Conservation (phyloP, 805 yeast species). For the Metschnikowia noctiluminum region DNA sequence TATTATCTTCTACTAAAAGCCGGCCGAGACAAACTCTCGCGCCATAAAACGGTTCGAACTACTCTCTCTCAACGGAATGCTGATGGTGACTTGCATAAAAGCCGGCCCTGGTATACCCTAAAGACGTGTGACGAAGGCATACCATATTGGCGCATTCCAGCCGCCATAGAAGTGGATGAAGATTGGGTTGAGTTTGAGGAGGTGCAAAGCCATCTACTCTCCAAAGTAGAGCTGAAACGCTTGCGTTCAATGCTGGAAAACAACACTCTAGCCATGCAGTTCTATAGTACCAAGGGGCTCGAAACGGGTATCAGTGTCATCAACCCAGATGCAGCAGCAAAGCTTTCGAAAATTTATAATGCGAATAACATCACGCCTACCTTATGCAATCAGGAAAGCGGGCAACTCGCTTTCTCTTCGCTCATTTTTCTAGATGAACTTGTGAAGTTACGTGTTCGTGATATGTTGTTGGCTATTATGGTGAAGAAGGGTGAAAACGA, state of each 20-base stretch:
- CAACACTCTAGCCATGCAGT: neutral
- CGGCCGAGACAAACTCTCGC: conserved; percentile 18
- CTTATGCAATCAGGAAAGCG: neutral
- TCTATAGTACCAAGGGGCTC: neutral
- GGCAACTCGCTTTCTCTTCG: conserved; percentile 11
- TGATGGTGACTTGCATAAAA: neutral
- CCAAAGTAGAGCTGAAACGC: conserved; percentile 17
- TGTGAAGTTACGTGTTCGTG: conserved; percentile 14
- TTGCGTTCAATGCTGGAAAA: too few species aligned
- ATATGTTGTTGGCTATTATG: conserved; percentile 16
- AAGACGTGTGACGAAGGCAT: conserved; percentile 1
- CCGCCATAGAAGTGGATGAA: conserved; percentile 50
- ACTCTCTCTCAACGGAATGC: neutral
- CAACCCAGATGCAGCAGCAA: neutral
- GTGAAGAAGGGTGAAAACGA: conserved; percentile 11
- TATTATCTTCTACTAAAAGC: conserved; percentile 41
- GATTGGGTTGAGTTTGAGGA: conserved; percentile 45
- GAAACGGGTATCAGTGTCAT: neutral
- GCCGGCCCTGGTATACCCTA: neutral
- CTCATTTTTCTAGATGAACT: conserved; percentile 21
- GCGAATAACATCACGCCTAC: conserved; percentile 10
- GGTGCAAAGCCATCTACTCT: conserved; percentile 26
- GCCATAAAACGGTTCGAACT: conserved; percentile 17
- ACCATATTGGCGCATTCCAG: conserved; percentile 46
- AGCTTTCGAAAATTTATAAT: conserved; percentile 6